Conservation (phyloP, 352 stramenopile genomes). For the Phytopythium litorale region DNA sequence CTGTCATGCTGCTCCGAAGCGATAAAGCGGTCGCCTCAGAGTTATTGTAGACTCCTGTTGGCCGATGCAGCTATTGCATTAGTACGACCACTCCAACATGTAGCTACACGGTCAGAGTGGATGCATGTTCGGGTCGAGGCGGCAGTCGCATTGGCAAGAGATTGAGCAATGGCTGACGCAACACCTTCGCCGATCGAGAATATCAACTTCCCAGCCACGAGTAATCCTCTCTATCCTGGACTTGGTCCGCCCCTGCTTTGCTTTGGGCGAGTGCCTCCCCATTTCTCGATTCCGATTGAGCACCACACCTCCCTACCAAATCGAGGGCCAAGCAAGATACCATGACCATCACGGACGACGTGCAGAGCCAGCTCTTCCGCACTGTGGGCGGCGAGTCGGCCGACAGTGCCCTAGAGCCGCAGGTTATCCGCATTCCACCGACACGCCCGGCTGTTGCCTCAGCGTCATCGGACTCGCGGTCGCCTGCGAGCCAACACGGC, state of each 20-base stretch:
- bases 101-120: neutral
- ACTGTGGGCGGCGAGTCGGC: neutral
- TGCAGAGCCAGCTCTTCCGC: slow-evolving; percentile 27
- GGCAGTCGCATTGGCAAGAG: too few relatives aligned
- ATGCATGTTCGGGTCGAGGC: too few relatives aligned
- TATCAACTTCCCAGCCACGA: neutral
- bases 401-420: neutral
- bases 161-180: neutral
- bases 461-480: slow-evolving; percentile 3
- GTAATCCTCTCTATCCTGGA: neutral
- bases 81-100: neutral
- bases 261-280: neutral
- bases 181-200: neutral
- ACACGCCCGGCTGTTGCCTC: slow-evolving; percentile 16
- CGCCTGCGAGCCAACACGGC: slow-evolving; percentile 8
- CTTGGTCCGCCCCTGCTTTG: neutral
- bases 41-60: neutral
- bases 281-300: slow-evolving; percentile 3
- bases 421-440: slow-evolving; percentile 25
- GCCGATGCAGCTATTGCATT: neutral
- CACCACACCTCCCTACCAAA: neutral
- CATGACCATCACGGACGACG: slow-evolving; percentile 31
- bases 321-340: neutral
- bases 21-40: neutral
- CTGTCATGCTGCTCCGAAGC: neutral